A percentile compares a stretch with the other conserved stretches of the same genome.
These are phyloP conservation scores for Coemansia sp. DNA, from an alignment of 192 early-diverging fungal genomes.

Conservation along the genomic window DNA sequence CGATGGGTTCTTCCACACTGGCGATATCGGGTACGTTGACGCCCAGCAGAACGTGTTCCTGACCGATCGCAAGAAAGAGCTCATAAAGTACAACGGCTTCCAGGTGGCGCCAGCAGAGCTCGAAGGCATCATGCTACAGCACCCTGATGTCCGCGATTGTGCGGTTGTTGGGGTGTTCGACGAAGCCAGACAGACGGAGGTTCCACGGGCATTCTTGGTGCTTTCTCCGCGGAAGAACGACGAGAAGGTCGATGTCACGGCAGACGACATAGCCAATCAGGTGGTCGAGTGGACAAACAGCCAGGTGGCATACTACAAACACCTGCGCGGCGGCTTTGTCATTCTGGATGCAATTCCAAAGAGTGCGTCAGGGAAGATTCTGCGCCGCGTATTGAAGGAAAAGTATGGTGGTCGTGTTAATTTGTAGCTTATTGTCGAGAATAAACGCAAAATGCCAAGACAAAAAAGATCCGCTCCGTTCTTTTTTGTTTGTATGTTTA, in stretches of 20 bases:
- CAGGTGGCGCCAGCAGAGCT: constrained; percentile 83
- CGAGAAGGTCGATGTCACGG: not conserved
- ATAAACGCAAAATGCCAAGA: not conserved
- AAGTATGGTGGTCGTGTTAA: not conserved
- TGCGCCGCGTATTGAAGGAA: constrained; percentile 41
- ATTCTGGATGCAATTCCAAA: constrained; percentile 33
- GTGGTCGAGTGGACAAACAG: constrained; percentile 28
- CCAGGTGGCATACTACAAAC: constrained; percentile 44
- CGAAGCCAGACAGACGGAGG: constrained; percentile 56
- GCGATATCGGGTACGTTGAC: constrained; percentile 73
- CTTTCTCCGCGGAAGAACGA: constrained; percentile 7
- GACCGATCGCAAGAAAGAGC: constrained; percentile 78
- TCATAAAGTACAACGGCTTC: constrained; percentile 89
- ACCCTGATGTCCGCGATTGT: constrained; percentile 64
- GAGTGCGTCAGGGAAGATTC: constrained; percentile 42
- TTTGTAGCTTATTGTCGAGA: too few relatives aligned
- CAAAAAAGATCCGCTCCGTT: not conserved
- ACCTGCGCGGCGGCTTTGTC: constrained; percentile 31
- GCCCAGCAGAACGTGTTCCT: constrained; percentile 58
- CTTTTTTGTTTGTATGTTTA: not conserved
- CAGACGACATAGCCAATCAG: not conserved
- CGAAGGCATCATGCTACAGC: constrained; percentile 68
- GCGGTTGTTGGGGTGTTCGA: constrained; percentile 65
- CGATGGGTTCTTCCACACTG: constrained; percentile 81
- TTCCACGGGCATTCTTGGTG: constrained; percentile 37